Conservation (phyloP, 176 grass and related monocot species). For the Triticum dicoccoides region DNA sequence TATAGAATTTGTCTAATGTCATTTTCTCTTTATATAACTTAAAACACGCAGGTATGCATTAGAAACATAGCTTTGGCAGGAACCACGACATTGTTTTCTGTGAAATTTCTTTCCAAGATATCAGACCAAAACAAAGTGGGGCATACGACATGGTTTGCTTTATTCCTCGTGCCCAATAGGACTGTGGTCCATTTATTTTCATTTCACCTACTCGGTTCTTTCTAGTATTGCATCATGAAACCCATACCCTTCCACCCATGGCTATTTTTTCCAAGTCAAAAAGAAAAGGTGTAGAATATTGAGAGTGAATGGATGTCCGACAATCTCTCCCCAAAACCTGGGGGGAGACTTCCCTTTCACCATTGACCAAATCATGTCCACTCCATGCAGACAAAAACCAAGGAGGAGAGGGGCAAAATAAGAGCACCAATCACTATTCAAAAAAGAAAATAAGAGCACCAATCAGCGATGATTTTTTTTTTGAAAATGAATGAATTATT, state of each 20-base stretch:
- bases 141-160: not conserved
- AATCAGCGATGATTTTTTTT: too few species aligned
- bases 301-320: constrained; percentile 27
- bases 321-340: constrained; percentile 28
- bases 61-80: not conserved
- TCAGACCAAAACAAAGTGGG: not conserved
- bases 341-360: not conserved
- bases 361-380: constrained; percentile 39
- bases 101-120: not conserved
- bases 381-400: constrained; percentile 21
- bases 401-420: not conserved
- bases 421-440: too few species aligned
- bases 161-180: not conserved
- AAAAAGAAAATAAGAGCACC: too few species aligned
- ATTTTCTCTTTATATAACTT: not conserved
- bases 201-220: constrained; percentile 33
- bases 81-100: not conserved
- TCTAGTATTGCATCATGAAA: not conserved
- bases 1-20: not conserved
- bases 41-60: not conserved
- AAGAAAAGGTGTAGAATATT: constrained; percentile 21
- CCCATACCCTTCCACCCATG: not conserved
- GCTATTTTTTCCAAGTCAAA: not conserved
- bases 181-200: constrained; percentile 30
- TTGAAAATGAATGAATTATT: too few species aligned